A percentile compares a stretch with the other conserved stretches of the same genome.
phyloP scores from a whole-genome alignment of 305 asterid species.

The Rubia balearica region DNA sequence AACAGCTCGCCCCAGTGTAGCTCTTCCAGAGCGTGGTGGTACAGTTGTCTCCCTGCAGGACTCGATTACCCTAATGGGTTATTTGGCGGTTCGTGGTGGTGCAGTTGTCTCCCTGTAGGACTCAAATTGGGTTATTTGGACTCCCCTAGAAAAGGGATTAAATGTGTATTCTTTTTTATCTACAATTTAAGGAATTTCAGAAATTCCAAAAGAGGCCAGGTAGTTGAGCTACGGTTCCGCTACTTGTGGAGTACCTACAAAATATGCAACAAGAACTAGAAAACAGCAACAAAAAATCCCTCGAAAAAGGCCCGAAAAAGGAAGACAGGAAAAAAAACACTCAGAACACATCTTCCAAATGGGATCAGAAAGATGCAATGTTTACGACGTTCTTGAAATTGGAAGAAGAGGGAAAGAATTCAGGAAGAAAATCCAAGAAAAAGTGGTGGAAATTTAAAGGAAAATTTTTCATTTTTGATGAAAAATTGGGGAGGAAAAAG shows the following conservation, averaged over 20 bases:
- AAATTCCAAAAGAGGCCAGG: too few relatives aligned
- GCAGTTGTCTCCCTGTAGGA: too few relatives aligned
- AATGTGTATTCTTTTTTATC: too few relatives aligned
- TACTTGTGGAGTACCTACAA: slow-evolving; percentile 12
- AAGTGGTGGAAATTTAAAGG: not conserved
- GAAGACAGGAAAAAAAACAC: not conserved
- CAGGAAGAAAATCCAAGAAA: slow-evolving; percentile 1
- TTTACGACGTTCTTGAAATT: not conserved
- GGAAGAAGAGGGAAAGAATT: not conserved
- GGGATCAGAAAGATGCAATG: not conserved
- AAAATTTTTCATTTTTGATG: not conserved
- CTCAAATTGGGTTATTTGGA: too few relatives aligned
- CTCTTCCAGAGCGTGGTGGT: too few relatives aligned
- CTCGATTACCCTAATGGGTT: too few relatives aligned
- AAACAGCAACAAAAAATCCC: not conserved
- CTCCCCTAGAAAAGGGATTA: too few relatives aligned
- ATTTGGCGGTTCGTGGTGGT: too few relatives aligned
- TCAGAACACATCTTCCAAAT: not conserved
- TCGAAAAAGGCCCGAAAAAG: not conserved
- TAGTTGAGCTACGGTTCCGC: not conserved
- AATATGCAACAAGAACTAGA: not conserved
- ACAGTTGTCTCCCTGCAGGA: too few relatives aligned
- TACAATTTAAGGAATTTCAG: too few relatives aligned
- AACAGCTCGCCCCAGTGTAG: too few relatives aligned
- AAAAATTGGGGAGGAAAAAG: not conserved